phyloP scores from a whole-genome alignment of 495 filamentous ascomycete genomes.

The Aspergillus steynii region DNA sequence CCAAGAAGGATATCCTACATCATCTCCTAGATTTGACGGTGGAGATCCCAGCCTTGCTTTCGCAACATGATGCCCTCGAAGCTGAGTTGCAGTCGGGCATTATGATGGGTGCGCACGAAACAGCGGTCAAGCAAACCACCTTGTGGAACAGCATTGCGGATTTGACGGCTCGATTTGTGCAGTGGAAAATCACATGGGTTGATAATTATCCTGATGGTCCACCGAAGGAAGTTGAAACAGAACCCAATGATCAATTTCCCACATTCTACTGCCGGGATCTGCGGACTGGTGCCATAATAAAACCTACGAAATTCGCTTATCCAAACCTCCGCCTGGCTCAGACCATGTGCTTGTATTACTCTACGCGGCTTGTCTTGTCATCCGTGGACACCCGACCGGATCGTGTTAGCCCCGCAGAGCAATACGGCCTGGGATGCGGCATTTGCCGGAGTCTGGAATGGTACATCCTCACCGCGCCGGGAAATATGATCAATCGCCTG shows the following conservation, averaged over 20 bases:
- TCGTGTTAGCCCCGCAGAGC: conserved; percentile 34
- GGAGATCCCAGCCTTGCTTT: conserved; percentile 37
- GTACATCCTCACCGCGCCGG: conserved; percentile 41
- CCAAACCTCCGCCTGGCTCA: conserved; percentile 45
- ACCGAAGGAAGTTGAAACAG: conserved; percentile 29
- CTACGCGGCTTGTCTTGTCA: conserved; percentile 38
- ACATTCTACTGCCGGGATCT: conserved; percentile 41
- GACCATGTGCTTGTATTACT: conserved; percentile 45
- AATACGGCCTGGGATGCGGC: conserved; percentile 41
- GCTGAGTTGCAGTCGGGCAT: conserved; percentile 19
- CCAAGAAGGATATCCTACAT: conserved; percentile 43
- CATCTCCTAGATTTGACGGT: conserved; percentile 42
- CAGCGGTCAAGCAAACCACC: conserved; percentile 35
- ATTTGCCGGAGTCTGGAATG: conserved; percentile 45
- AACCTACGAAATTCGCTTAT: conserved; percentile 38
- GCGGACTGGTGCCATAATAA: conserved; percentile 38
- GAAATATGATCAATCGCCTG: conserved; percentile 52
- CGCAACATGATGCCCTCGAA: conserved; percentile 35
- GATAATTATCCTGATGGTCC: conserved; percentile 38
- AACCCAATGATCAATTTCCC: conserved; percentile 32
- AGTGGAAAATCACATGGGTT: conserved; percentile 40
- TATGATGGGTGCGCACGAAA: conserved; percentile 35
- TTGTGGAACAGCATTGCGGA: conserved; percentile 41
- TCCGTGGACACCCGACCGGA: conserved; percentile 39
- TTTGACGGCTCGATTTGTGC: conserved; percentile 31